A percentile compares a stretch with the other conserved stretches of the same genome.
Evolutionary conservation across 2,329 filamentous ascomycete genomes (phyloP).

Genomic region (Xylaria sp.): DNA sequence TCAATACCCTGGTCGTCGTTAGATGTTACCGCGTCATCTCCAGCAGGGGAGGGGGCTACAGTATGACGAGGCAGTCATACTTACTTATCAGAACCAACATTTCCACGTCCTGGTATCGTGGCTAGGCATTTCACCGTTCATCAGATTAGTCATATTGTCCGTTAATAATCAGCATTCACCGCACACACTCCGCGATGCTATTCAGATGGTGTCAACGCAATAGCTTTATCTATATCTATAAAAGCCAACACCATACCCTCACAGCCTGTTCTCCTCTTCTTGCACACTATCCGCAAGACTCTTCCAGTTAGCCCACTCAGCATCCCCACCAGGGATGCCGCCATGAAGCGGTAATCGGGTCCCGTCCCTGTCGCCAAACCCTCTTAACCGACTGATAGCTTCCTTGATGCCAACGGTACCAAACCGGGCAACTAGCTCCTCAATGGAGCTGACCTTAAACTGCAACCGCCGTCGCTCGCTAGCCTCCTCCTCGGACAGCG

Average conservation of each 20-base stretch:
- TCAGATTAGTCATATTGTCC: background rate
- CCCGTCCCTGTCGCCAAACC: slow-evolving; percentile 63
- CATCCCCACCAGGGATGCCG: slow-evolving; percentile 61
- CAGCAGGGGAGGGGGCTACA: too few relatives aligned
- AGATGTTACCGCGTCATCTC: too few relatives aligned
- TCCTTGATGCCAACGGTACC: slow-evolving; percentile 71
- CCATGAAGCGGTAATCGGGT: slow-evolving; percentile 63
- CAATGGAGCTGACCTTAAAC: slow-evolving; percentile 64
- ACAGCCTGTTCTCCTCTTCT: slow-evolving; percentile 33
- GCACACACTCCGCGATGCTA: background rate
- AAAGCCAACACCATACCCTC: background rate
- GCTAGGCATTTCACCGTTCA: background rate
- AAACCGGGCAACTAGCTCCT: slow-evolving; percentile 65
- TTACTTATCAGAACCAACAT: background rate
- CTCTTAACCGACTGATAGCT: slow-evolving; percentile 62
- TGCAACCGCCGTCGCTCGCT: slow-evolving; percentile 61
- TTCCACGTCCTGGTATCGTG: background rate
- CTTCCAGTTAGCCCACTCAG: slow-evolving; percentile 55
- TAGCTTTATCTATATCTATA: background rate
- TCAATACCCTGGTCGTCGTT: too few relatives aligned
- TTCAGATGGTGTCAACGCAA: background rate
- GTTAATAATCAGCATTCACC: background rate
- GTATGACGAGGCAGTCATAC: too few relatives aligned
- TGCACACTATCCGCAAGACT: slow-evolving; percentile 50
- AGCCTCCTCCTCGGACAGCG: slow-evolving; percentile 45